Evolutionary conservation across 2,329 filamentous ascomycete genomes (phyloP).

Genomic region (Alternaria burnsii): DNA sequence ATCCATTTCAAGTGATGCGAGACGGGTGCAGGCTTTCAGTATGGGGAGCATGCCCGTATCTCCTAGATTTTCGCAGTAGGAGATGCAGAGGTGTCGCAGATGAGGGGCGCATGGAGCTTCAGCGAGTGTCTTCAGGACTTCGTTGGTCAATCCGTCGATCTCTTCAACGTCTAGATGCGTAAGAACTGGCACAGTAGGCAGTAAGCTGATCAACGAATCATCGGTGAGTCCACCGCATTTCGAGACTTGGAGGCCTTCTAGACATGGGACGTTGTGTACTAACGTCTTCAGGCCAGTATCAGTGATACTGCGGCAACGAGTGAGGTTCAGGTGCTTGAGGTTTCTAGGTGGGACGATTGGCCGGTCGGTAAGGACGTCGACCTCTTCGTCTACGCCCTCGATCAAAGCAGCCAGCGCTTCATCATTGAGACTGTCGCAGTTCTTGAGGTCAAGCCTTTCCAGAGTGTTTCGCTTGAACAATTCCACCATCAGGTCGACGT

Average conservation of each 20-base stretch:
- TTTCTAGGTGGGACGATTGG: slow-evolving; percentile 79
- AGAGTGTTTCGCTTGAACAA: slow-evolving; percentile 84
- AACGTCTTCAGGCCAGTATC: slow-evolving; percentile 75
- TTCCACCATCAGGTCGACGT: slow-evolving; percentile 73
- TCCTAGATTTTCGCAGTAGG: slow-evolving; percentile 86
- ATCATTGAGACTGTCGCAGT: slow-evolving; percentile 81
- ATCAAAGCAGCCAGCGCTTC: slow-evolving; percentile 76
- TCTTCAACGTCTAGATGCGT: slow-evolving; percentile 93
- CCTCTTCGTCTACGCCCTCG: slow-evolving; percentile 76
- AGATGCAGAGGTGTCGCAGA: slow-evolving; percentile 84
- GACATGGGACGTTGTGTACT: slow-evolving; percentile 75
- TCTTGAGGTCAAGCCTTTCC: slow-evolving; percentile 81
- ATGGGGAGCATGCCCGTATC: slow-evolving; percentile 86
- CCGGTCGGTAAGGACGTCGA: slow-evolving; percentile 80
- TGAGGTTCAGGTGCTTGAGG: slow-evolving; percentile 85
- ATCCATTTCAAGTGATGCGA: slow-evolving; percentile 83
- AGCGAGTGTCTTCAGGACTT: slow-evolving; percentile 75
- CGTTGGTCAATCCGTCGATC: slow-evolving; percentile 78
- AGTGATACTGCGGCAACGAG: slow-evolving; percentile 78
- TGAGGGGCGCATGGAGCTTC: slow-evolving; percentile 75
- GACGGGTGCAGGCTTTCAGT: slow-evolving; percentile 74
- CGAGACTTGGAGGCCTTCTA: slow-evolving; percentile 85
- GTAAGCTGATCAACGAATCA: slow-evolving; percentile 72
- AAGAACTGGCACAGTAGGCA: slow-evolving; percentile 78
- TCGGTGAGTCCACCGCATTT: slow-evolving; percentile 80